These are phyloP conservation scores for Pestalotiopsis sp. DNA, from an alignment of 2,329 filamentous ascomycete species.

Conservation along the genomic window DNA sequence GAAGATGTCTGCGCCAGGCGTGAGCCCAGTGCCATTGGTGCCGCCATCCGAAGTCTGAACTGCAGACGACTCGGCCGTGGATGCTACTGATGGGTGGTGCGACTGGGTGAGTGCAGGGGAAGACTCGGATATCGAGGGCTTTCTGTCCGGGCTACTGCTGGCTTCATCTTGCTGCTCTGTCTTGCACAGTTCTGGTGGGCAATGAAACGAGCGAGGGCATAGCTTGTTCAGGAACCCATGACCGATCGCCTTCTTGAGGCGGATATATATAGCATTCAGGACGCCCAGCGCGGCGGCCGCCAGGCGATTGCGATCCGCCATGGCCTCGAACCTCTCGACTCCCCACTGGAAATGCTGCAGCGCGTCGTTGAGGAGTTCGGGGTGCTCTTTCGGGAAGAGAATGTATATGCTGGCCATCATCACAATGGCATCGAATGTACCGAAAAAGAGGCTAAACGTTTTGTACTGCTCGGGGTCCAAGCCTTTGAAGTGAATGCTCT, in stretches of 20 bases:
- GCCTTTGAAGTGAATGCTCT: conserved; percentile 51
- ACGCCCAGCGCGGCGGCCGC: conserved; percentile 58
- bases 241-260: conserved; percentile 53
- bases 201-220: conserved; percentile 15
- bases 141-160: not conserved
- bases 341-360: conserved; percentile 63
- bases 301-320: conserved; percentile 55
- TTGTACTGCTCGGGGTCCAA: conserved; percentile 55
- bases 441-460: conserved; percentile 61
- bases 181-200: not conserved
- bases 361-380: conserved; percentile 47
- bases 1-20: conserved; percentile 22
- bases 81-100: conserved; percentile 11
- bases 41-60: not conserved
- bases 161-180: not conserved
- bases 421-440: conserved; percentile 66
- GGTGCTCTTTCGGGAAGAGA: conserved; percentile 59
- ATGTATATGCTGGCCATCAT: conserved; percentile 64
- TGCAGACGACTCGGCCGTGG: conserved; percentile 3
- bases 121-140: not conserved
- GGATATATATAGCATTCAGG: conserved; percentile 55
- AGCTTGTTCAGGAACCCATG: conserved; percentile 27
- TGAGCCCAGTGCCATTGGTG: conserved; percentile 22
- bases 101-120: not conserved
- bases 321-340: conserved; percentile 59